Evolutionary conservation across 208 protist species (phyloP).

Genomic region (Herpetomonas samuelpessoai): DNA sequence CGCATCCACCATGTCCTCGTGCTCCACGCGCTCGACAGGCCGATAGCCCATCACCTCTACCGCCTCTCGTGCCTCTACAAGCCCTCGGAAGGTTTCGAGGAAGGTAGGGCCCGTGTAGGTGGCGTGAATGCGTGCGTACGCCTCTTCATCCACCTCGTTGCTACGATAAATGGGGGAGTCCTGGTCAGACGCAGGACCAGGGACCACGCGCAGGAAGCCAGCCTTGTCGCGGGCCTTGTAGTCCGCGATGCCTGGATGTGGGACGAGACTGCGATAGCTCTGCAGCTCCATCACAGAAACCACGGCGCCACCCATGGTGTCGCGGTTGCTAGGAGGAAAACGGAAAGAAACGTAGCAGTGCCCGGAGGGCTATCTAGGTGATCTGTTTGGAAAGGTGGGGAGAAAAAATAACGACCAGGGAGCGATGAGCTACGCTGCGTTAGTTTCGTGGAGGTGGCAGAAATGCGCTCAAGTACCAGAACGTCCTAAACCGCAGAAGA

Average conservation of each 20-base stretch:
- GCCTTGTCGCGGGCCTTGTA: conserved; percentile 9
- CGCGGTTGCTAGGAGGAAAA: neutral
- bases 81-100: conserved; percentile 9
- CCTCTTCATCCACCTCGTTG: conserved; percentile 9
- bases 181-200: conserved; percentile 12
- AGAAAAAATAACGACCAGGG: too few relatives aligned
- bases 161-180: conserved; percentile 22
- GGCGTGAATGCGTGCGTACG: conserved; percentile 11
- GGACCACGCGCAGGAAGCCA: conserved; percentile 6
- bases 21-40: conserved; percentile 15
- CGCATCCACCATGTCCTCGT: conserved; percentile 14
- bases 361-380: neutral
- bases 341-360: neutral
- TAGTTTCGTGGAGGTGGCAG: too few relatives aligned
- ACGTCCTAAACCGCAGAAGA: neutral
- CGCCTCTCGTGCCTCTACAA: conserved; percentile 4
- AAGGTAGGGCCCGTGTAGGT: conserved; percentile 10
- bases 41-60: conserved; percentile 25
- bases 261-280: conserved; percentile 11
- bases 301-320: conserved; percentile 7
- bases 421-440: too few relatives aligned
- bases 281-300: conserved; percentile 20
- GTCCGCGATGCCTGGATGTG: conserved; percentile 5
- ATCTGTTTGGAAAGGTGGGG: neutral
- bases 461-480: neutral